Evolutionary conservation across 1,284 basidiomycete species (phyloP), one percentile per base, ranked within the genome.

Genomic region (Coniferiporia sulphurascens): DNA sequence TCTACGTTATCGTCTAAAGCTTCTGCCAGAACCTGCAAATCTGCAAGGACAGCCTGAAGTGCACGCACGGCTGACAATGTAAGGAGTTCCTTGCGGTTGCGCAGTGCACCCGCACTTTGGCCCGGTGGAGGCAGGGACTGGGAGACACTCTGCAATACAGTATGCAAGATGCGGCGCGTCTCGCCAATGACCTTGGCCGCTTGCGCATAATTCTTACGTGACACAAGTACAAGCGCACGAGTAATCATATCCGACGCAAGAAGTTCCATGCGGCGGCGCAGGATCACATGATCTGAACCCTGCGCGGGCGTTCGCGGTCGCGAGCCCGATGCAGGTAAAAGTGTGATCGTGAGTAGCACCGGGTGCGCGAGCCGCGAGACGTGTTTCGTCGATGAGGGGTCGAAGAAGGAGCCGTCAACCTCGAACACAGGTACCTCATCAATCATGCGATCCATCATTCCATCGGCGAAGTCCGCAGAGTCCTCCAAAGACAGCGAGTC

Each of bases 211-310:
- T 95, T 95, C 69, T 91, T 85, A 66, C 93, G 79, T 17, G 90
- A 90, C 50, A 96, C 93, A 34, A 96, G 81, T 21, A 97, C 87
- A 27, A 98, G 80, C 7, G 91, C 89, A 19, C 95, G 87, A 1
- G 93, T 95, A 69, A 97, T 91, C 92, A 97, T 97, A 73, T 98
- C 95, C 32, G 87, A 89, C 12, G 91, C 87, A 32, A 97, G 81
- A 4, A 97, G 82, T 74, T 98, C 95, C 90, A 96, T 95, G 34
- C 95, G 78, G 44, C 95, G 81, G n/a, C 93, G 84, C 22, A 95
- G 87, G 65, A 98, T 93, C 44, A 88, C 84, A 0, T 93, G 87
- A 69, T 96, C 91, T 0, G 87, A 89, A 53, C 61, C 70, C 12
- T 81, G 74, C 2, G 79, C 72, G 0, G 78, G 76, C 7, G 79